Evolutionary conservation across 306 rosid genomes (phyloP), one percentile per base, ranked within the genome.

Genomic region (Fragaria vesca): DNA sequence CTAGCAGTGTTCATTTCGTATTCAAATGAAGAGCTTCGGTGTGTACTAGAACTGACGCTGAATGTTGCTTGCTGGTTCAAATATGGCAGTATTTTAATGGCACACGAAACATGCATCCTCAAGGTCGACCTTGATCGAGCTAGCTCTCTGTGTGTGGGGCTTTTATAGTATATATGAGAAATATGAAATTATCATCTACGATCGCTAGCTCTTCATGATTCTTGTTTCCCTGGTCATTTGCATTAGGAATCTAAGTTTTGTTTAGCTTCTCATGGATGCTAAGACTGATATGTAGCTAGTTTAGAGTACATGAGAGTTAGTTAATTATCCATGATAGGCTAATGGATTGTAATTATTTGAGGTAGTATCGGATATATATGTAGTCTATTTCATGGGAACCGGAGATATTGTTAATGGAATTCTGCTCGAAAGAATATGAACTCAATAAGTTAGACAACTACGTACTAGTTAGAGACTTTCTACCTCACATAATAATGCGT

Each of bases 211-310:
- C 65, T 11, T 5, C 34, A 2, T 58, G 42, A 38, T 42, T 58
- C 61, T 20, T 54, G 61, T 20, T 54, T 54, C 11, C 26, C 9
- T 20, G 12, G 61, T 8, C 61, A 54, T 54, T 54, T 54, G 61
- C 61, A 54, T 54, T 54, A 42, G 55, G 78, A 58, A 47, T 24
- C 21, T 16, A 16, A 34, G 4, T 15, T 5, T 43, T 43, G 78
- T 74, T 57, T 26, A 60, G 8, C 43, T 30, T 74, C 43, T 24
- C 57, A 74, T 74, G 78, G 77, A 47, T 73, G 55, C 69, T 74
- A 32, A 26, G 77, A 20, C 67, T 73, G 66, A 52, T 40, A 34
- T 18, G 9, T 40, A 40, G 43, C 43, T 40, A 40, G 8, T 40
- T 40, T 5, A 40, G 43, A 40, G 43, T 40, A 40, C 43, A 40